Evolutionary conservation across 495 filamentous ascomycete species (phyloP).

Genomic region (Penicillium odoratum): DNA sequence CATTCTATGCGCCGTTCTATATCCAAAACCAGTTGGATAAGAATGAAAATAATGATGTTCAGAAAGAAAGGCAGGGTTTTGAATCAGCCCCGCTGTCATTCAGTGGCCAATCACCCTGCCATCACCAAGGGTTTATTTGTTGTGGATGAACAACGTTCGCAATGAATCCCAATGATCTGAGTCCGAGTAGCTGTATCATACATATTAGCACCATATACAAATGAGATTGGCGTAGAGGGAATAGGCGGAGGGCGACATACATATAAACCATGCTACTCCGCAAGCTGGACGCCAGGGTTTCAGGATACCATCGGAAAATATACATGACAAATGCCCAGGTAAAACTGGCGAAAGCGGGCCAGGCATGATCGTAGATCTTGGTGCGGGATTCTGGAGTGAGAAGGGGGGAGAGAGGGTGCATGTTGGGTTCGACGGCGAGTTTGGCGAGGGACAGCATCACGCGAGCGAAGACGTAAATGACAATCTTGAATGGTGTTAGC

Average conservation of each 20-base stretch:
- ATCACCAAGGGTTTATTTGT: conserved; percentile 59
- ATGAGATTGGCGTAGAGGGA: background rate
- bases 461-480: conserved; percentile 95
- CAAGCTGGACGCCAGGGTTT: conserved; percentile 84
- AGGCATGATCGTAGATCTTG: conserved; percentile 67
- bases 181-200: conserved; percentile 57
- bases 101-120: background rate
- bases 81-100: background rate
- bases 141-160: conserved; percentile 76
- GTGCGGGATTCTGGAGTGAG: conserved; percentile 44
- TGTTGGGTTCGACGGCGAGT: conserved; percentile 68
- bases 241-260: conserved; percentile 52
- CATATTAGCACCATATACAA: conserved; percentile 22
- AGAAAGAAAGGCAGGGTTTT: background rate
- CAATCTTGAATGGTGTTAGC: conserved; percentile 55
- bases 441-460: conserved; percentile 83
- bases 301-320: conserved; percentile 87
- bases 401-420: conserved; percentile 43
- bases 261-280: conserved; percentile 98
- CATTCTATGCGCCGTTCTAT: conserved; percentile 36
- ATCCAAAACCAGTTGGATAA: conserved; percentile 23
- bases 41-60: conserved; percentile 10
- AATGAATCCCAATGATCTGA: conserved; percentile 83
- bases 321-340: conserved; percentile 96
- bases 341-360: conserved; percentile 85